Base-by-base conservation (phyloP, 805 yeast genomes). In the Zygosaccharomyces pseudorouxii region DNA sequence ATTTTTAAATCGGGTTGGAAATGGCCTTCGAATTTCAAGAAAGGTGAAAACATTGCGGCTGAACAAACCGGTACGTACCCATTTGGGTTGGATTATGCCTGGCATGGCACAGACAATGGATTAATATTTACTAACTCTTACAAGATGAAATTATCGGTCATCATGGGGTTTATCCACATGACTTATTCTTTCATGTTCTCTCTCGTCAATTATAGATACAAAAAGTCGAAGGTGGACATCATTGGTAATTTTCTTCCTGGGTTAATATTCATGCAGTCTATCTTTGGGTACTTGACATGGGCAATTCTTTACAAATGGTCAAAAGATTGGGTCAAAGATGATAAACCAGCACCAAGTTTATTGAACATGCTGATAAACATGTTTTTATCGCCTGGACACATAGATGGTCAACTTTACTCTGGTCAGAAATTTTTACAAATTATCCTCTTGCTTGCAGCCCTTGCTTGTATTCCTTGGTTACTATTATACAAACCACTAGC, bases 61-160 rank as follows among this genome's bases (percentile, higher is more conserved):
- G 74, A 74, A 31, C 75, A 78, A 58, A 74, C 74, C 11, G 88
- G 92, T 7, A 80, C 80, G 10, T 93, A 93, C 63, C 72, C 83
- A 4, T 72, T 93, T 64, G 99, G 99, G 45, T 70, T 93, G 45
- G 99, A 93, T 70, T 86, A 84, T 55, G 86, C 84, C 9, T 93
- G 99, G 99, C 99, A 93, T 68, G 97, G 97, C 14, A 78, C 98
- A 36, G 99, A 93, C 58, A 93, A 93, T 71, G 82, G 84, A 45
- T 75, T 93, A 59, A 70, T 95, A 50, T 93, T 93, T 71, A 80
- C 96, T 44, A 93, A 93, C 72, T 90, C 98, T 2, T 93, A 88
- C 73, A 93, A 93, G 75, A 93, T 93, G 99, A 93, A 93, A 69
- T 75, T 93, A 52, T 89, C 98, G 2, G 84, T 93, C 49, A 75